A percentile compares a stretch with the other conserved stretches of the same genome.
These are phyloP conservation scores for Ajuga reptans DNA, from an alignment of 305 asterid species.

Conservation along the genomic window DNA sequence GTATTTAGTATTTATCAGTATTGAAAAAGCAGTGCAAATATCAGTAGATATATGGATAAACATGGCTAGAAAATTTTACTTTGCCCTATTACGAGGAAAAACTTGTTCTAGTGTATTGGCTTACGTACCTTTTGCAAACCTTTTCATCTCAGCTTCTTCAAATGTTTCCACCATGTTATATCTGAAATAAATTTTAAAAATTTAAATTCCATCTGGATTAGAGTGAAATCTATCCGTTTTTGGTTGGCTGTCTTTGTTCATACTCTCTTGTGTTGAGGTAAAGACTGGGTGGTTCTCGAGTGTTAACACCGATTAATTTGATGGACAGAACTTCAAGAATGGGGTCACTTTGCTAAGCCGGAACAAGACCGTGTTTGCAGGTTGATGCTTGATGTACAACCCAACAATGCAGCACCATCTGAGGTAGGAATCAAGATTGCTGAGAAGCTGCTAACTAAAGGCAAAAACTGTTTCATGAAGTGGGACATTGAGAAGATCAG, in stretches of 20 bases:
- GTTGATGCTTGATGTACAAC: constrained; percentile 11
- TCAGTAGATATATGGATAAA: background rate
- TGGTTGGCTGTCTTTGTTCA: background rate
- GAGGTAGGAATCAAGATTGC: constrained; percentile 13
- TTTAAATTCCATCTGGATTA: no score
- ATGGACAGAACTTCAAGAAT: constrained; percentile 31
- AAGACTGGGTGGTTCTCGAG: background rate
- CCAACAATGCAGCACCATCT: constrained; percentile 13
- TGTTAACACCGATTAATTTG: constrained; percentile 19
- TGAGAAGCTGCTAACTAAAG: constrained; percentile 17
- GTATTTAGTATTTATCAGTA: background rate
- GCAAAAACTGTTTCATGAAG: constrained; percentile 17
- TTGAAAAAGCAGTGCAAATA: background rate
- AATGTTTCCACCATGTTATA: no score
- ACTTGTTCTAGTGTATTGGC: no score
- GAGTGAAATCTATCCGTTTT: no score
- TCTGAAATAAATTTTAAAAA: no score
- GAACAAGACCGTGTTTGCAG: background rate
- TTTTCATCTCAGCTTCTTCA: no score
- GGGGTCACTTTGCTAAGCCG: background rate
- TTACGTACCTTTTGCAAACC: no score
- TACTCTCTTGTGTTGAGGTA: background rate
- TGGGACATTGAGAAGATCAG: constrained; percentile 32
- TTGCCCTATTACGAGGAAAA: no score
- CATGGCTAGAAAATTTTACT: background rate